Base-by-base conservation (phyloP, 2,329 filamentous ascomycete genomes). In the Fusarium oligoseptatum region DNA sequence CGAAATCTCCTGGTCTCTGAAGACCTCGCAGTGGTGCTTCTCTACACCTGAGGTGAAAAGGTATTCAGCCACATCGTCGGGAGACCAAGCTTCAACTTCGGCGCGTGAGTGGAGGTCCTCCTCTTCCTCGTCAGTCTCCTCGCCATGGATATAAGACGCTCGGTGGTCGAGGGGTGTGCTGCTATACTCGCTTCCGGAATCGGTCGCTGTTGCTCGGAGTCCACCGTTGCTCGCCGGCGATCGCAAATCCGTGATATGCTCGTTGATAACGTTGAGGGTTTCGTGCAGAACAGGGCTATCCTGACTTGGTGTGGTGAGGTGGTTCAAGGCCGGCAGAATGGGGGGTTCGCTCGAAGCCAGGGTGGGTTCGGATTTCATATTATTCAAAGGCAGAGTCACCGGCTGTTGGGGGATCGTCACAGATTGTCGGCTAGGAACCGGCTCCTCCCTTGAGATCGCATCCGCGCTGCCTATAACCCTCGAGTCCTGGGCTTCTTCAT, bases 61-160 rank as follows among this genome's bases (percentile, higher is more conserved):
- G 80, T 97, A 96, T 78, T 97, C 94, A 36, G 96, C 94, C 22
- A 98, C 96, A 71, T 97, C 91, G 73, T 91, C 90, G 1, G 95
- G 90, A 32, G 88, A 91, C 97, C 97, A 99, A 3, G 85, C 83
- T 78, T 92, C 90, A 27, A 99, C 95, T 81, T 98, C 93, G 37
- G 89, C 86, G 17, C 88, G 86, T 14, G 86, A 93, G 76, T 95
- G 92, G n/a, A 88, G 80, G 14, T 85, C 88, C 36, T 93, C 92
- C 82, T 98, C 97, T 82, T 98, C 97, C 79, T 98, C 95, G 77
- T 98, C 96, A 2, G 95, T 98, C 83, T 98, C 96, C 73, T 97
- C 93, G 41, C 96, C 97, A 75, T 97, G 93, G 72, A 98, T 96
- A 81, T 97, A 98, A 2, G 96, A 98, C 77, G 96, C 85, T 43